Percentiles rank a stretch among this genome's conserved stretches.
Conservation (phyloP, 1,284 basidiomycete species). For the Trichosporon ovoides region DNA sequence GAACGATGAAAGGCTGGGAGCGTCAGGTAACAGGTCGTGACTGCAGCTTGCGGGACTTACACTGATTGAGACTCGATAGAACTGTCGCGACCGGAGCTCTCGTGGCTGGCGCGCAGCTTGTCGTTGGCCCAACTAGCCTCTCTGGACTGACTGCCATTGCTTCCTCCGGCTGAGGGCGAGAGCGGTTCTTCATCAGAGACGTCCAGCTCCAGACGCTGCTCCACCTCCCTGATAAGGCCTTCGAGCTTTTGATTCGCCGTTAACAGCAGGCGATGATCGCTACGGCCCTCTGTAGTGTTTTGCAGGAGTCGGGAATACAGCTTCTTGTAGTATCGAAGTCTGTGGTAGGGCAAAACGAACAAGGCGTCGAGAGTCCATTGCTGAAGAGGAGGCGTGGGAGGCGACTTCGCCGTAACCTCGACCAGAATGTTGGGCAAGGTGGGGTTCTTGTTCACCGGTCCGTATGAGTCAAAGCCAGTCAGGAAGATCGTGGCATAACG, state of each 20-base stretch:
- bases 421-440: constrained; percentile 65
- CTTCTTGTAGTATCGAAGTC: constrained; percentile 88
- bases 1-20: constrained; percentile 37
- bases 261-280: constrained; percentile 76
- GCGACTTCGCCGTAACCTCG: constrained; percentile 62
- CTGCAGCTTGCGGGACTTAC: constrained; percentile 22
- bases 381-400: constrained; percentile 51
- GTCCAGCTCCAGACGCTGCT: constrained; percentile 54
- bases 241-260: constrained; percentile 79
- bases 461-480: constrained; percentile 76
- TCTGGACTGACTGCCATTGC: constrained; percentile 18
- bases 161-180: neutral
- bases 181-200: constrained; percentile 35
- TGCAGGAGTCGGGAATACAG: constrained; percentile 81
- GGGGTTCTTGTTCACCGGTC: constrained; percentile 67
- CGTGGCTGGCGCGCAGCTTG: constrained; percentile 32
- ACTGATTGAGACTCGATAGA: constrained; percentile 36
- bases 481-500: constrained; percentile 70
- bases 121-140: constrained; percentile 34
- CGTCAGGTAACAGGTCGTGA: constrained; percentile 13
- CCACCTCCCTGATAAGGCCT: constrained; percentile 62
- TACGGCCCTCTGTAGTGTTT: constrained; percentile 79
- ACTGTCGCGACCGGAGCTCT: constrained; percentile 40
- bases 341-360: constrained; percentile 76
- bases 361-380: constrained; percentile 81